A percentile compares a stretch with the other conserved stretches of the same genome.
phyloP scores from a whole-genome alignment of 2,329 filamentous ascomycete species.

The Sphaerulina populicola region DNA sequence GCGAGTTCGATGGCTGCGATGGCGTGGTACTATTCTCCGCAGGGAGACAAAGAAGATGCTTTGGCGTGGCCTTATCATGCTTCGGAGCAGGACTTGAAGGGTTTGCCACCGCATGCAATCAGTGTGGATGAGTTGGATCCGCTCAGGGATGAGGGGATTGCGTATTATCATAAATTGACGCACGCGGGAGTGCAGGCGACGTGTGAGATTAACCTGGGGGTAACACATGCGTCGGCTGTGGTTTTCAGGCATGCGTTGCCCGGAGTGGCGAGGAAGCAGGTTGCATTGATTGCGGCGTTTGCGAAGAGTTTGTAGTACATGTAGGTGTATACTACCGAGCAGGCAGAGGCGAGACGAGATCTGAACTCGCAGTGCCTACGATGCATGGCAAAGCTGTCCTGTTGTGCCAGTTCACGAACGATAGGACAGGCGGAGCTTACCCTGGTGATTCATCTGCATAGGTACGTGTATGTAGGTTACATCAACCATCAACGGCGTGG shows the following conservation, averaged over 20 bases:
- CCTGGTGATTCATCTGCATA: too few species aligned
- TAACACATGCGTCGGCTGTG: constrained; percentile 21
- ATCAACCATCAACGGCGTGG: too few species aligned
- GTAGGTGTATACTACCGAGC: too few species aligned
- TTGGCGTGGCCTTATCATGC: constrained; percentile 30
- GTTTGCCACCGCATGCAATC: constrained; percentile 25
- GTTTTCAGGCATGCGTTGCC: constrained; percentile 26
- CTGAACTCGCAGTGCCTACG: too few species aligned
- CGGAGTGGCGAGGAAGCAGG: constrained; percentile 19
- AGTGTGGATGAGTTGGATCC: constrained; percentile 30
- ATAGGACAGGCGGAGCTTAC: too few species aligned
- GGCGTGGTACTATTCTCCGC: constrained; percentile 16
- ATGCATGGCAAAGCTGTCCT: too few species aligned
- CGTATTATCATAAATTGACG: constrained; percentile 22
- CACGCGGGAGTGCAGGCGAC: constrained; percentile 25
- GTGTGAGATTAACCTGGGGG: constrained; percentile 25
- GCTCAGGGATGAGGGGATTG: constrained; percentile 27
- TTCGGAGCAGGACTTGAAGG: constrained; percentile 23
- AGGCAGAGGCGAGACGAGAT: too few species aligned
- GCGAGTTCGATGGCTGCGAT: constrained; percentile 3
- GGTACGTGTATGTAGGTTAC: too few species aligned
- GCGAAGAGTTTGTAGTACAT: constrained; percentile 14
- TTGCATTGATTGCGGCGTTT: constrained; percentile 21
- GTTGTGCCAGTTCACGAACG: too few species aligned
- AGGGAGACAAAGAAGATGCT: constrained; percentile 16